Evolutionary conservation across 2,329 filamentous ascomycete genomes (phyloP).

Genomic region (Aspergillus novofumigatus): DNA sequence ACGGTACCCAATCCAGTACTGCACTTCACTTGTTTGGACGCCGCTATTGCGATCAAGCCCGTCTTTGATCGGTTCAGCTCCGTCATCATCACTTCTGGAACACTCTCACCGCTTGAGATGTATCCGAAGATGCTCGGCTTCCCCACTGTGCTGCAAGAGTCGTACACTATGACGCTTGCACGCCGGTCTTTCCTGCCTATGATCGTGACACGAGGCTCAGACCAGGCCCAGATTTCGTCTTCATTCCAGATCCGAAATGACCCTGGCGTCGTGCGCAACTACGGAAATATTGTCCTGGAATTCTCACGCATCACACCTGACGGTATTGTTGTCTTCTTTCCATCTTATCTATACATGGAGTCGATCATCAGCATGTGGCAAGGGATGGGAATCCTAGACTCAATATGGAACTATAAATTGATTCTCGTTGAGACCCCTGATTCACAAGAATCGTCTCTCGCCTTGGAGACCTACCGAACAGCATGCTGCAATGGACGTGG

Average conservation of each 20-base stretch:
- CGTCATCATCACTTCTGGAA: constrained; percentile 97
- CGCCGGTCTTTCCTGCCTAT: constrained; percentile 94
- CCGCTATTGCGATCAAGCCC: constrained; percentile 94
- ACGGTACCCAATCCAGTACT: constrained; percentile 96
- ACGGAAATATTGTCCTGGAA: constrained; percentile 86
- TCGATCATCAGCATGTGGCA: constrained; percentile 99
- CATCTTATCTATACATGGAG: constrained; percentile 98
- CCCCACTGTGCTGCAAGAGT: constrained; percentile 87
- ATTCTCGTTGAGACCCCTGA: constrained; percentile 97
- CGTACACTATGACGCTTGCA: constrained; percentile 94
- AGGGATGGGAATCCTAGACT: constrained; percentile 94
- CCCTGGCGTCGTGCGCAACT: constrained; percentile 93
- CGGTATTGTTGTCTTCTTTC: constrained; percentile 98
- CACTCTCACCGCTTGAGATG: constrained; percentile 95
- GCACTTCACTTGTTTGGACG: constrained; percentile 94
- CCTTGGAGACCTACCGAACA: constrained; percentile 92
- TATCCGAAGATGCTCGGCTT: constrained; percentile 99
- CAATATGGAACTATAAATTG: constrained; percentile 98
- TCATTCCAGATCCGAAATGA: constrained; percentile 95
- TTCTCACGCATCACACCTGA: constrained; percentile 96
- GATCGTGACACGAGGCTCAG: constrained; percentile 92
- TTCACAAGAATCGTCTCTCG: constrained; percentile 92
- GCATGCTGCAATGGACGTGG: constrained; percentile 96
- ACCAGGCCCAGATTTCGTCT: constrained; percentile 88
- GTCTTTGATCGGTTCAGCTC: constrained; percentile 97